Base-by-base conservation (phyloP, 192 early-diverging fungal genomes). In the Linnemannia schmuckeri region DNA sequence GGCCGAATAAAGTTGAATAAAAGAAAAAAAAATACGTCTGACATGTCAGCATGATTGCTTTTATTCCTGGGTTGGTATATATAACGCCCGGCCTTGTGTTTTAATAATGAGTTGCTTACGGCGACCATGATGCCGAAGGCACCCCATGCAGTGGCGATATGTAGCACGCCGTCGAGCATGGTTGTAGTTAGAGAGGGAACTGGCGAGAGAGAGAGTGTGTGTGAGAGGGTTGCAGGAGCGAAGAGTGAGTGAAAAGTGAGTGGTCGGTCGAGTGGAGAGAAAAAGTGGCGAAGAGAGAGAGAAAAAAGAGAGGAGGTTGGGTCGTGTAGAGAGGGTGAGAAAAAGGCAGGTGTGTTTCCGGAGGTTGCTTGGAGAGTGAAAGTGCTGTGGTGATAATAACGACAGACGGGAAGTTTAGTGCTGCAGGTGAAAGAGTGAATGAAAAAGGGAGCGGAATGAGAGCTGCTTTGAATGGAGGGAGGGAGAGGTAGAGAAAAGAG, bases 111-210 rank as follows among this genome's bases (percentile, higher is more conserved):
- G 0, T 49, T 61, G 35, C 88, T 86, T 91, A 91, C 91, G 27
- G 78, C 81, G 40, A 81, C 87, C 47, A 87, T 83, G 55, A 87
- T 88, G 80, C 87, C 89, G 83, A 90, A 92, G 57, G 83, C 85
- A 78, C 84, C 85, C 89, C 89, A 92, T 72, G 91, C 91, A 49
- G 82, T 74, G 54, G 80, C 88, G 74, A 90, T 71, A 61, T 81
- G 79, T 9, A 87, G 79, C 49, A 81, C 15, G 40, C 76, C 61
- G 33, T 81, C 76, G 22, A 78, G 52, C 72, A 81, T 81, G 42
- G 63, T 22, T 63, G 35, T 54, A 76, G 30, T 27, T 46, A 66
- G 4, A 69, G 52, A 40, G 73, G 33, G 73, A 54, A 44, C 33
- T 44, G n/a, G 22, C 41, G 70, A 15, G 35, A 5, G 70, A 15